Conservation (phyloP, 2,329 filamentous ascomycete species). For the Simplicillium sp. region DNA sequence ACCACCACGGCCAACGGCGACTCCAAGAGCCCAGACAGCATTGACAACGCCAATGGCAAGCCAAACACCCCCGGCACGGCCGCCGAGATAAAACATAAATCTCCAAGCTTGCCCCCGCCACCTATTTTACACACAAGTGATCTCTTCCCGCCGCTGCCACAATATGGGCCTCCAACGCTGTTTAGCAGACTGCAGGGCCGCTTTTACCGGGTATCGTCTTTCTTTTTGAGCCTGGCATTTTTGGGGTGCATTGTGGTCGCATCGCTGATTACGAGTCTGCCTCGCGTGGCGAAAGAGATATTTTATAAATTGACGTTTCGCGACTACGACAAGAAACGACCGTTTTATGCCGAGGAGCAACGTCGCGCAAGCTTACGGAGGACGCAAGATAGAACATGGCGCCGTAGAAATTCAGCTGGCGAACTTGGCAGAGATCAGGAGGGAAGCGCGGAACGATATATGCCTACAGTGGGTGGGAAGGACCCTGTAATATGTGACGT, state of each 20-base stretch:
- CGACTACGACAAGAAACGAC: constrained; percentile 49
- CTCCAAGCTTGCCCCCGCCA: no score
- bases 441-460: constrained; percentile 45
- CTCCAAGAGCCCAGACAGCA: no score
- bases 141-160: constrained; percentile 73
- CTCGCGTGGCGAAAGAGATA: constrained; percentile 35
- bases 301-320: constrained; percentile 47
- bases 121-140: no score
- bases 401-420: constrained; percentile 16
- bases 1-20: no score
- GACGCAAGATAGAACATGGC: constrained; percentile 32
- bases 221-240: constrained; percentile 69
- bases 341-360: constrained; percentile 66
- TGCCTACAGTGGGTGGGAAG: constrained; percentile 68
- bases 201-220: constrained; percentile 57
- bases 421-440: constrained; percentile 28
- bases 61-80: no score
- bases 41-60: no score
- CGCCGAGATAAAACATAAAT: no score
- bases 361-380: constrained; percentile 46
- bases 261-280: constrained; percentile 59
- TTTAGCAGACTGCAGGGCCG: constrained; percentile 57
- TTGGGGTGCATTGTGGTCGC: constrained; percentile 68
- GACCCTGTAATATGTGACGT: constrained; percentile 74
- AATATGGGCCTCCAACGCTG: constrained; percentile 67